These are phyloP conservation scores for Metschnikowia reukaufii DNA, from an alignment of 805 yeast species.

Conservation along the genomic window DNA sequence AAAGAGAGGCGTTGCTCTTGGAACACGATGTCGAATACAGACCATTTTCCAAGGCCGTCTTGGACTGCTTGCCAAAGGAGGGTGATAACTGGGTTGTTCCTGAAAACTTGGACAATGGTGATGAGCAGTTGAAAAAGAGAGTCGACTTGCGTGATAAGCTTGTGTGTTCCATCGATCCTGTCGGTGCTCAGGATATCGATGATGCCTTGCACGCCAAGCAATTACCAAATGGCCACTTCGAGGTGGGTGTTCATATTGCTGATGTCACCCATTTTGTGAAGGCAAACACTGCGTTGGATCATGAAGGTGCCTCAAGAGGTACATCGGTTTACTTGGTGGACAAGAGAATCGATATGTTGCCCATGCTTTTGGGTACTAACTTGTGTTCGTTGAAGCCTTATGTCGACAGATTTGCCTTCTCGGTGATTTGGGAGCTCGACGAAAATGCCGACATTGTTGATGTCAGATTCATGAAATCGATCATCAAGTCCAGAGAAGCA, in stretches of 20 bases:
- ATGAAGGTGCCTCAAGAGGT: constrained; percentile 96
- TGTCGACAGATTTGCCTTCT: constrained; percentile 94
- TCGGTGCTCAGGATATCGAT: constrained; percentile 97
- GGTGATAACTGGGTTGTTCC: constrained; percentile 95
- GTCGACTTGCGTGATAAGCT: constrained; percentile 83
- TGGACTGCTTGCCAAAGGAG: constrained; percentile 88
- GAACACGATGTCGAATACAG: constrained; percentile 97
- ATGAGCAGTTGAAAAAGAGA: constrained; percentile 60
- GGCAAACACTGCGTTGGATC: constrained; percentile 87
- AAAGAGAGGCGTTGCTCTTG: constrained; percentile 87
- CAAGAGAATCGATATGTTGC: constrained; percentile 98
- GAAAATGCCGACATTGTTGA: constrained; percentile 79
- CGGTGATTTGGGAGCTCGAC: constrained; percentile 94
- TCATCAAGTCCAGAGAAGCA: constrained; percentile 89
- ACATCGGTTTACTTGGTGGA: constrained; percentile 96
- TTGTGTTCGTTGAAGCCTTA: constrained; percentile 92
- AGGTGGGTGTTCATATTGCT: constrained; percentile 98
- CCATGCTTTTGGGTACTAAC: constrained; percentile 91
- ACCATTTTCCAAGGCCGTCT: constrained; percentile 89
- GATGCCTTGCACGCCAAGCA: constrained; percentile 89
- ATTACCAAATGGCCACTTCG: constrained; percentile 90
- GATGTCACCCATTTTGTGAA: constrained; percentile 97
- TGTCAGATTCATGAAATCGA: constrained; percentile 79
- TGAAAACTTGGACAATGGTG: constrained; percentile 51
- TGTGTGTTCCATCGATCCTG: constrained; percentile 96